Evolutionary conservation across 2,329 filamentous ascomycete genomes (phyloP).

Genomic region (Stagonosporopsis cucurbitacearum): DNA sequence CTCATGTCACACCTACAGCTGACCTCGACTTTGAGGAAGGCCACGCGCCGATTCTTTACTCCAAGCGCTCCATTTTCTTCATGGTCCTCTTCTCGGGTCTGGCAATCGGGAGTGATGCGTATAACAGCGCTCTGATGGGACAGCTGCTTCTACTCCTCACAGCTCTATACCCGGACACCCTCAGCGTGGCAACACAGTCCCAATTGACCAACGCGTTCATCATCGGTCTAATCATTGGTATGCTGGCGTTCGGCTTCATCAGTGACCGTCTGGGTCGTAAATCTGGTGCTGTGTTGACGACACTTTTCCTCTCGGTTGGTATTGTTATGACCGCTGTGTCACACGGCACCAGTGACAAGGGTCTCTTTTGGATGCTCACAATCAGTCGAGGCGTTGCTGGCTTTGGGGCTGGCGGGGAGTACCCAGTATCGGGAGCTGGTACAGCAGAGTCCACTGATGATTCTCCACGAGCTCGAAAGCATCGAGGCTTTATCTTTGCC

Average conservation of each 20-base stretch:
- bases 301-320: conserved; percentile 41
- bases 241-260: conserved; percentile 44
- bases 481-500: conserved; percentile 64
- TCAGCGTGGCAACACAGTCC: conserved; percentile 34
- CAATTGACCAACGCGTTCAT: conserved; percentile 47
- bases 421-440: conserved; percentile 58
- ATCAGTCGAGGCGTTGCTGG: conserved; percentile 55
- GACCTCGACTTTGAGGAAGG: conserved; percentile 23
- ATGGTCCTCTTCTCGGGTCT: conserved; percentile 47
- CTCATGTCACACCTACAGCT: neutral
- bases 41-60: conserved; percentile 28
- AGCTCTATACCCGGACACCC: conserved; percentile 41
- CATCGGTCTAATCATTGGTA: conserved; percentile 45
- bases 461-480: conserved; percentile 52
- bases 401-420: conserved; percentile 54
- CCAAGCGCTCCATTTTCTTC: conserved; percentile 40
- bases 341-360: conserved; percentile 32
- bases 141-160: conserved; percentile 42
- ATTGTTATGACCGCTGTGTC: conserved; percentile 42
- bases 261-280: conserved; percentile 44
- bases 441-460: conserved; percentile 64
- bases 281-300: conserved; percentile 44
- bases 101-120: conserved; percentile 46
- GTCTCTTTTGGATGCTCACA: conserved; percentile 54
- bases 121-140: conserved; percentile 47